Evolutionary conservation across 768 basidiomycete species (phyloP).

Genomic region (Auricularia cornea): DNA sequence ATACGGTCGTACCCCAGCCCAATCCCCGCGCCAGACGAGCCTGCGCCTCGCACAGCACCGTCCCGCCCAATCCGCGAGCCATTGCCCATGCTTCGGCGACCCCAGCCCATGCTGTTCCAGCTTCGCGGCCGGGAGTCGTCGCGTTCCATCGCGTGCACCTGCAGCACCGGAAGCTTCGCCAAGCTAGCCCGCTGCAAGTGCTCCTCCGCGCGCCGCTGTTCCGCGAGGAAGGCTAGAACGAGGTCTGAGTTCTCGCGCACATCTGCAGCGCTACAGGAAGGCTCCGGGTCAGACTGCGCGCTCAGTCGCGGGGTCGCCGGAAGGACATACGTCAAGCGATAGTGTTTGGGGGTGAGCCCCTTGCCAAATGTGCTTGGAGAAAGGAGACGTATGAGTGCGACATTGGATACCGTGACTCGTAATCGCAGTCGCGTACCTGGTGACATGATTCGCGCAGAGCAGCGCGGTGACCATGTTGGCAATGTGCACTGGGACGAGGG

Average conservation of each 20-base stretch:
- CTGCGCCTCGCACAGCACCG: no score
- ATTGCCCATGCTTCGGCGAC: no score
- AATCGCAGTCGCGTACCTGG: slow-evolving; percentile 12
- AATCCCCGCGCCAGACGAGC: no score
- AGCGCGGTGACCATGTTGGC: slow-evolving; percentile 50
- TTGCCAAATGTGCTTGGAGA: slow-evolving; percentile 53
- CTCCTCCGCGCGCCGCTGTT: not conserved
- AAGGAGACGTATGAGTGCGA: slow-evolving; percentile 13
- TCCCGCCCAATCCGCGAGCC: no score
- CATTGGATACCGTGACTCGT: not conserved
- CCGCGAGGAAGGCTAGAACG: slow-evolving; percentile 1
- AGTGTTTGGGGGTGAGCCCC: slow-evolving; percentile 51
- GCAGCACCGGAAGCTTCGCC: no score
- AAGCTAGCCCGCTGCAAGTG: not conserved
- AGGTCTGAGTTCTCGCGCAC: slow-evolving; percentile 21
- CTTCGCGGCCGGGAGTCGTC: no score
- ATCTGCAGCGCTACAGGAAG: slow-evolving; percentile 38
- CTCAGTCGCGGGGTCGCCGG: no score
- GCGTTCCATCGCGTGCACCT: no score
- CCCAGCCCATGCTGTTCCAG: no score
- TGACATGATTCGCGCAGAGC: slow-evolving; percentile 62
- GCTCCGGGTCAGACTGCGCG: no score
- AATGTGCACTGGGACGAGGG: slow-evolving; percentile 50
- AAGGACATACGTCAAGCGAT: slow-evolving; percentile 32
- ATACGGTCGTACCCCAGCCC: no score